These are phyloP conservation scores for Globisporangium parvum DNA, from an alignment of 352 stramenopile genomes.

Conservation along the genomic window DNA sequence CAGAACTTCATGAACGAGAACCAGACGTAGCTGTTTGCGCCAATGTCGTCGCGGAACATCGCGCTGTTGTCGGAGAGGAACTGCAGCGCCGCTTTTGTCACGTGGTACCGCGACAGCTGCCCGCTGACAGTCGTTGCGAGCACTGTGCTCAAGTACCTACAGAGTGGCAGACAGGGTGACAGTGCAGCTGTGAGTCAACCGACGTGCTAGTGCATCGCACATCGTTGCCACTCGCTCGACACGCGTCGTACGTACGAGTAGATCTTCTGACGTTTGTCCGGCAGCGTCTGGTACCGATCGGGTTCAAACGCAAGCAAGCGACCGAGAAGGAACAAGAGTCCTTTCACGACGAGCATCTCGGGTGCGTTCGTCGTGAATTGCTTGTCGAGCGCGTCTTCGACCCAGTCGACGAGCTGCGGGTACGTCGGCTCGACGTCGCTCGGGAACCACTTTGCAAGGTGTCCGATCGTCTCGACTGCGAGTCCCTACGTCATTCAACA, in stretches of 20 bases:
- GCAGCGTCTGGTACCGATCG: slow-evolving; percentile 35
- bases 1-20: slow-evolving; percentile 74
- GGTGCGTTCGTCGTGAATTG: slow-evolving; percentile 59
- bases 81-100: slow-evolving; percentile 50
- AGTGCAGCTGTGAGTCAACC: slow-evolving; percentile 1
- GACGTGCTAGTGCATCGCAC: no score
- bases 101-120: slow-evolving; percentile 60
- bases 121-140: slow-evolving; percentile 53
- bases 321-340: slow-evolving; percentile 53
- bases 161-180: not conserved
- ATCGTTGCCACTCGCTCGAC: no score
- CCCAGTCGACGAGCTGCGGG: slow-evolving; percentile 45
- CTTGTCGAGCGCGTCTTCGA: slow-evolving; percentile 65
- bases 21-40: slow-evolving; percentile 39
- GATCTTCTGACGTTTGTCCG: slow-evolving; percentile 40
- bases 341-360: slow-evolving; percentile 74
- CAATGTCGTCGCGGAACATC: slow-evolving; percentile 48
- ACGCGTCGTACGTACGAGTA: slow-evolving; percentile 40
- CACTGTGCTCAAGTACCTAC: slow-evolving; percentile 53
- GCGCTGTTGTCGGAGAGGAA: slow-evolving; percentile 42
- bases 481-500: no score
- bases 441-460: slow-evolving; percentile 50
- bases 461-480: slow-evolving; percentile 58
- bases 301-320: slow-evolving; percentile 46
- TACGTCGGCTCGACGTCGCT: slow-evolving; percentile 23